phyloP scores from a whole-genome alignment of 2,329 filamentous ascomycete genomes.

The Rutstroemia sydowiana region DNA sequence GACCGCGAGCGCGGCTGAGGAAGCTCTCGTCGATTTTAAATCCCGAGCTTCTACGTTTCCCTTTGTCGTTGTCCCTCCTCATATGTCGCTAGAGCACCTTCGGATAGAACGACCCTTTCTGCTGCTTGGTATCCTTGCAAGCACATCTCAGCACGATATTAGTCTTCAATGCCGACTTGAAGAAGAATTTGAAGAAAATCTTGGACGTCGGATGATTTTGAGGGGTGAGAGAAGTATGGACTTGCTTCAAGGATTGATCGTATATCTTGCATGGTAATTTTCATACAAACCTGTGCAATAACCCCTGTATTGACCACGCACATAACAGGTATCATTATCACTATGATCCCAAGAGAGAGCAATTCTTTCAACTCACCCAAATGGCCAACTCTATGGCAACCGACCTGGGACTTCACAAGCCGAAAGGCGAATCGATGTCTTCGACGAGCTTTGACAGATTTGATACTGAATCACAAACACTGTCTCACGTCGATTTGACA shows the following conservation, averaged over 20 bases:
- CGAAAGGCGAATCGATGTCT: not conserved
- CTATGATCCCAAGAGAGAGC: conserved; percentile 26
- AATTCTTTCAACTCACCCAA: conserved; percentile 30
- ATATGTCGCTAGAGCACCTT: conserved; percentile 40
- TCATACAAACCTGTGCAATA: not conserved
- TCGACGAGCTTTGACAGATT: not conserved
- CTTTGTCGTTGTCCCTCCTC: conserved; percentile 26
- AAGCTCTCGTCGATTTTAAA: conserved; percentile 13
- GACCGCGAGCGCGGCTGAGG: conserved; percentile 14
- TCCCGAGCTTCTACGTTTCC: conserved; percentile 16
- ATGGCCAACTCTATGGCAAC: conserved; percentile 27
- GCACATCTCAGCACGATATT: conserved; percentile 40
- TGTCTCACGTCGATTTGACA: not conserved
- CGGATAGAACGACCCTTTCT: conserved; percentile 42
- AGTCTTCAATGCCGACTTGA: conserved; percentile 49
- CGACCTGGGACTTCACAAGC: conserved; percentile 25
- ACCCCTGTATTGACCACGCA: not conserved
- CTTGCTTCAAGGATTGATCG: conserved; percentile 47
- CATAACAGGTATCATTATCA: conserved; percentile 26
- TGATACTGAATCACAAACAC: not conserved
- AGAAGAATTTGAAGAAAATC: conserved; percentile 48
- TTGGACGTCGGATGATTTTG: conserved; percentile 50
- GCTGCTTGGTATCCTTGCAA: conserved; percentile 45
- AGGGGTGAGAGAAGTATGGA: conserved; percentile 50
- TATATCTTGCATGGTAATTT: conserved; percentile 51